A percentile compares a stretch with the other conserved stretches of the same genome.
Evolutionary conservation across 345 rosid species (phyloP).

Genomic region (Ailanthus altissimus): DNA sequence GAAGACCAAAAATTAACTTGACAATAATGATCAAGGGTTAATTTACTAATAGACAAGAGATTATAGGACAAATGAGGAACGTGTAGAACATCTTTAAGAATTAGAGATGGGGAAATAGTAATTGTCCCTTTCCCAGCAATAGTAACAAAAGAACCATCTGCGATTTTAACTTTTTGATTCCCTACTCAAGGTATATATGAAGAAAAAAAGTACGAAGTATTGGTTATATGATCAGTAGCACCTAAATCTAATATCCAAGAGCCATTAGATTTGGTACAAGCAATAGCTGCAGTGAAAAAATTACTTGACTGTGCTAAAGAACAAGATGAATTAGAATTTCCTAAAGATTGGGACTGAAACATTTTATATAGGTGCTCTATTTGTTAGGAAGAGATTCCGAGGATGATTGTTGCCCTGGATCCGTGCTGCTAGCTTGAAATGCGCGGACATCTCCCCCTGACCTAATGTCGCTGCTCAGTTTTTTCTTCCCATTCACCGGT

Average conservation of each 20-base stretch:
- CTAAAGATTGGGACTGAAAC: background rate
- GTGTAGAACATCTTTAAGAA: background rate
- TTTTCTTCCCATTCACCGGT: background rate
- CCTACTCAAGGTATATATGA: no score
- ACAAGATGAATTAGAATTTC: background rate
- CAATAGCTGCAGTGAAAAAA: background rate
- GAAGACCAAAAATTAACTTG: background rate
- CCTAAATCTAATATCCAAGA: conserved; percentile 1
- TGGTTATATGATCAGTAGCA: conserved; percentile 4
- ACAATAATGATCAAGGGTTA: background rate
- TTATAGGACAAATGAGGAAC: background rate
- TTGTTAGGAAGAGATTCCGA: background rate
- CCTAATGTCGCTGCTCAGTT: background rate
- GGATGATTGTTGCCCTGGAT: no score
- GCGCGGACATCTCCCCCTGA: background rate
- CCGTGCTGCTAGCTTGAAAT: background rate
- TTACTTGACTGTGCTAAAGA: background rate
- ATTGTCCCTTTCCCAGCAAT: background rate
- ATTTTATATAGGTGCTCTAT: background rate
- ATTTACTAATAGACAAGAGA: no score
- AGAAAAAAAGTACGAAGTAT: no score
- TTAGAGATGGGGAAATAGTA: background rate
- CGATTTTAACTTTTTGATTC: background rate
- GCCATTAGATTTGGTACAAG: no score
- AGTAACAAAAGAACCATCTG: background rate